These are phyloP conservation scores for Calendula officinalis DNA, from an alignment of 129 eudicot species.

Conservation along the genomic window DNA sequence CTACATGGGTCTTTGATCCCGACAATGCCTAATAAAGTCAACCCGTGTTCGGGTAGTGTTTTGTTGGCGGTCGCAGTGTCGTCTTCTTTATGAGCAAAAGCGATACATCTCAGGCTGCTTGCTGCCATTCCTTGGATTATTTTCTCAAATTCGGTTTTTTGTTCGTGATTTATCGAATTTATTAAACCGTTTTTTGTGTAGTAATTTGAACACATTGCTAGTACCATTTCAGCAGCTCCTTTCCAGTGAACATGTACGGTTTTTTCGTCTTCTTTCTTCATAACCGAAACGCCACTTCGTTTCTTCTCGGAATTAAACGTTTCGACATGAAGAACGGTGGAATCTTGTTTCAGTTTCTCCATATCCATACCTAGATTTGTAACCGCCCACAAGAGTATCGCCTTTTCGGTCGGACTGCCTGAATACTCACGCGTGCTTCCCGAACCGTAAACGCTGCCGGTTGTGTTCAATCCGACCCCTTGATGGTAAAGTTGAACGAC, in stretches of 20 bases:
- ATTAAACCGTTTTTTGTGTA: conserved; percentile 36
- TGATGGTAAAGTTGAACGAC: conserved; percentile 49
- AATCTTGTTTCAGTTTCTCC: conserved; percentile 51
- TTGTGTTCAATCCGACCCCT: conserved; percentile 76
- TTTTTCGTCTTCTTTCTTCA: conserved; percentile 39
- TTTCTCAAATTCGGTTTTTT: conserved; percentile 44
- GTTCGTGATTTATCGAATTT: conserved; percentile 37
- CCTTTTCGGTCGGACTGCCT: conserved; percentile 94
- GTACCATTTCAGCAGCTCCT: conserved; percentile 88
- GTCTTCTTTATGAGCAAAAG: conserved; percentile 59
- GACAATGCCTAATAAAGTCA: conserved; percentile 68
- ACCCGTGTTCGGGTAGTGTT: conserved; percentile 38
- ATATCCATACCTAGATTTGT: conserved; percentile 61
- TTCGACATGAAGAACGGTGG: conserved; percentile 54
- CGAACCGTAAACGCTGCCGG: conserved; percentile 54
- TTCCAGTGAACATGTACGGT: conserved; percentile 67
- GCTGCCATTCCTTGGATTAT: conserved; percentile 85
- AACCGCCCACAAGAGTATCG: conserved; percentile 86
- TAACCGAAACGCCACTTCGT: conserved; percentile 61
- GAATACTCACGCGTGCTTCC: conserved; percentile 47
- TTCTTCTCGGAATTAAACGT: conserved; percentile 84
- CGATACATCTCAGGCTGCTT: conserved; percentile 82
- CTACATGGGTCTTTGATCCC: conserved; percentile 88
- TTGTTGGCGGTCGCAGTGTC: conserved; percentile 8
- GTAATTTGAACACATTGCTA: conserved; percentile 68